Conservation (phyloP, 306 rosid genomes). For the Lathyrus tuberosus region DNA sequence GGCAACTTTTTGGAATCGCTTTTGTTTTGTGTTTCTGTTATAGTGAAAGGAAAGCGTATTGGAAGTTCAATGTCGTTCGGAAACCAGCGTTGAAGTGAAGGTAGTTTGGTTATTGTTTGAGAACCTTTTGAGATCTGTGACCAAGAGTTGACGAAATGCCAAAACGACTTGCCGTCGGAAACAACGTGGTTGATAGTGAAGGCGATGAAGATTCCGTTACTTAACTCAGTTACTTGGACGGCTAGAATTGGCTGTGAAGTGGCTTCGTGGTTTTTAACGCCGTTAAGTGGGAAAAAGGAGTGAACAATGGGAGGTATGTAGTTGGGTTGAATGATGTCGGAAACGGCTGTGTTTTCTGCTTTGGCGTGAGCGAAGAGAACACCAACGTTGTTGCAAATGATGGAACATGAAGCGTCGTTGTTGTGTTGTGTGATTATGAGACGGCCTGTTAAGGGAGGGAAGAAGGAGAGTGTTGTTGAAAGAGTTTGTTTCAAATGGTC, state of each 20-base stretch:
- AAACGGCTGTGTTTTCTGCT: background rate
- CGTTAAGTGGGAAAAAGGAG: slow-evolving; percentile 45
- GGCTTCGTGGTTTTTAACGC: slow-evolving; percentile 18
- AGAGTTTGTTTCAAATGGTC: slow-evolving; percentile 40
- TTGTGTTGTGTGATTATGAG: background rate
- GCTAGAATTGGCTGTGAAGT: slow-evolving; percentile 45
- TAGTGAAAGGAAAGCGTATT: slow-evolving; percentile 31
- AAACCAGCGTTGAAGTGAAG: slow-evolving; percentile 1
- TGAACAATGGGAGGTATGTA: slow-evolving; percentile 40
- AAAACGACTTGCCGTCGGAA: slow-evolving; percentile 44
- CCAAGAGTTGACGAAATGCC: slow-evolving; percentile 54
- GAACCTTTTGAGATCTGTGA: slow-evolving; percentile 42
- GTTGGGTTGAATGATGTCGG: slow-evolving; percentile 39
- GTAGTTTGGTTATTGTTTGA: background rate
- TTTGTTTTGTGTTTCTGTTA: background rate
- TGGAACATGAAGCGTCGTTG: slow-evolving; percentile 9
- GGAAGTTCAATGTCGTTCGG: background rate
- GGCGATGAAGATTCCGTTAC: slow-evolving; percentile 51
- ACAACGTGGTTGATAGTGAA: slow-evolving; percentile 35
- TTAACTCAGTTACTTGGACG: slow-evolving; percentile 51
- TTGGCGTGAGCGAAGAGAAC: slow-evolving; percentile 43
- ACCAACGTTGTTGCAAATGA: slow-evolving; percentile 43
- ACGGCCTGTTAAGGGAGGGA: slow-evolving; percentile 49
- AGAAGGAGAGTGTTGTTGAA: slow-evolving; percentile 41
- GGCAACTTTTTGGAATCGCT: background rate